Base-by-base conservation (phyloP, 345 rosid species). In the Kernera saxatilis region DNA sequence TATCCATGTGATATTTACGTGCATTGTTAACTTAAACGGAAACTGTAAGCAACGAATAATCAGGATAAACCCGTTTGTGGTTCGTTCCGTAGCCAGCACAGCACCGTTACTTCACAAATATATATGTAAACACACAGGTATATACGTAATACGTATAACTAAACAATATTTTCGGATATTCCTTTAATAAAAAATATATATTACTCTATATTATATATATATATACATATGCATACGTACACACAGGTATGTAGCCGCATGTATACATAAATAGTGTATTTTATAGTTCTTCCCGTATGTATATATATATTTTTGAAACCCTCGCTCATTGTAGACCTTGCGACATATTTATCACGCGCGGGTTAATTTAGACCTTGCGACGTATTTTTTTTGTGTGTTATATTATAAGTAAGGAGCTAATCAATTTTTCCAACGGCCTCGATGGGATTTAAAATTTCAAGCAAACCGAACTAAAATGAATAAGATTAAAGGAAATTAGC, bases 41-140 rank as follows among this genome's bases (percentile, higher is more conserved):
- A 56, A 22, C 22, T 57, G 56, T 35, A 45, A 57, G 73, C 73
- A 45, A 69, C 35, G 57, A 23, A 57, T 57, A 22, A 33, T 45
- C 26, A 33, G 48, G 36, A 45, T 45, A 32, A 69, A 4, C 14
- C 58, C 27, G 36, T 56, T 58, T 58, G 67, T 46, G 49, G 29
- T 46, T 70, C 25, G 25, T 45, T 23, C 57, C 37, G 48, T 57
- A 69, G 43, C 45, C 60, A 17, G 19, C 39, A 67, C 50, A 17
- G 13, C 61, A 52, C 60, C 37, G 26, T 11, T 18, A 36, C 5
- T 69, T 29, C 41, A 41, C 72, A 19, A n/a, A n/a, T n/a, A n/a
- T n/a, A 4, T 19, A 17, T 66, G 15, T 25, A 27, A 11, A 50
- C 39, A 52, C 50, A 66, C 35, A 6, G 23, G 8, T 36, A 12